Conservation (phyloP, 345 rosid genomes). For the Microcos paniculata region DNA sequence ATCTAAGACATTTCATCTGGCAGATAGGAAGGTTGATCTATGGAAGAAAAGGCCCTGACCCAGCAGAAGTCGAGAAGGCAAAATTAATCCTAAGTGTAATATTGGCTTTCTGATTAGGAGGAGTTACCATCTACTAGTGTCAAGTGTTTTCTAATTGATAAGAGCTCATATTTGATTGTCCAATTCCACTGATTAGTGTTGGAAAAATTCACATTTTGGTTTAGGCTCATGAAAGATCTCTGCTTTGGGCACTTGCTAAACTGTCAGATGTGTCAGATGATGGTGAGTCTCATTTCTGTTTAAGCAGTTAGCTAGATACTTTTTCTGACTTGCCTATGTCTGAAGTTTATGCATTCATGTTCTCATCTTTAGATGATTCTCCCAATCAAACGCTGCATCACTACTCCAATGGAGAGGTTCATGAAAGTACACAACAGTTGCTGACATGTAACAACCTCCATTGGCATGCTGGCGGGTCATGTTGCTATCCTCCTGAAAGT, state of each 20-base stretch:
- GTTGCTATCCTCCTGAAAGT: constrained; percentile 5
- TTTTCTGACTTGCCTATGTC: neutral
- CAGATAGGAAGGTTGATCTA: constrained; percentile 24
- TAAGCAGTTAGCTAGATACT: neutral
- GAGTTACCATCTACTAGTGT: neutral
- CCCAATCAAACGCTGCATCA: constrained; percentile 5
- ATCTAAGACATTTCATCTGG: constrained; percentile 13
- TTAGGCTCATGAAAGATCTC: constrained; percentile 31
- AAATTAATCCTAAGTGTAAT: constrained; percentile 24
- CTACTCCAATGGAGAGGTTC: neutral
- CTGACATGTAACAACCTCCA: neutral
- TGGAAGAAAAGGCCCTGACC: constrained; percentile 16
- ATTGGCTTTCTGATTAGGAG: neutral
- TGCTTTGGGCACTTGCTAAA: constrained; percentile 27
- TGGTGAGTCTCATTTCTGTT: constrained; percentile 17
- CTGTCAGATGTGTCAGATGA: constrained; percentile 21
- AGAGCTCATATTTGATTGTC: constrained; percentile 12
- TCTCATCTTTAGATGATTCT: constrained; percentile 4
- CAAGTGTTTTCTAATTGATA: neutral
- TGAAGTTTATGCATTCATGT: neutral
- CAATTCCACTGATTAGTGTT: neutral
- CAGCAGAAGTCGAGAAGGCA: constrained; percentile 24
- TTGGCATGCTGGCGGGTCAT: neutral
- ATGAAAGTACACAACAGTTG: constrained; percentile 10
- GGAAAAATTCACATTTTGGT: constrained; percentile 5